These are phyloP conservation scores for Cichorium intybus DNA, from an alignment of 140 eudicot genomes.

Conservation along the genomic window DNA sequence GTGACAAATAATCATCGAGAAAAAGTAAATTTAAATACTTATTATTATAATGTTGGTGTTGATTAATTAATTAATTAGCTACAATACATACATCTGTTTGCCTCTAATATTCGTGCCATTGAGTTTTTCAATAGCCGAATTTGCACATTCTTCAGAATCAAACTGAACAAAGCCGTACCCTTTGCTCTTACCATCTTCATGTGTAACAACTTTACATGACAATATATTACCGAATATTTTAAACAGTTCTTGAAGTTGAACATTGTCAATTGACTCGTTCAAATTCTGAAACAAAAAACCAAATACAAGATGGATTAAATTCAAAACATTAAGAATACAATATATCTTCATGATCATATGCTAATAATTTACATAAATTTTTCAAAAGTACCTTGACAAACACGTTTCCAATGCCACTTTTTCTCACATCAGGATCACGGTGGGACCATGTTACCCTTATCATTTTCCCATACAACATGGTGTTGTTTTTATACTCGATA, in stretches of 20 bases:
- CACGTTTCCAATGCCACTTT: conserved; percentile 81
- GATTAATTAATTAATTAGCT: background rate
- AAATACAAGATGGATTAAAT: conserved; percentile 4
- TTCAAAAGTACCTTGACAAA: conserved; percentile 62
- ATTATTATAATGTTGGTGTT: background rate
- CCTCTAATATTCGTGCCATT: conserved; percentile 66
- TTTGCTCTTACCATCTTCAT: conserved; percentile 75
- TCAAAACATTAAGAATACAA: background rate
- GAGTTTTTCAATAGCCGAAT: conserved; percentile 72
- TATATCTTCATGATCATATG: background rate
- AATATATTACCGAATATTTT: conserved; percentile 60
- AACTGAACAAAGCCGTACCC: conserved; percentile 94
- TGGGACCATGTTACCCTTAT: conserved; percentile 79
- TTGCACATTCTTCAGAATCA: conserved; percentile 70
- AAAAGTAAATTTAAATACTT: background rate
- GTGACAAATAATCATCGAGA: background rate
- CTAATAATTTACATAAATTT: background rate
- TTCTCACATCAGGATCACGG: conserved; percentile 74
- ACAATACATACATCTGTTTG: conserved; percentile 80
- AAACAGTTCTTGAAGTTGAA: conserved; percentile 73
- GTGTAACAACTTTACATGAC: conserved; percentile 75
- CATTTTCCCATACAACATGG: conserved; percentile 54
- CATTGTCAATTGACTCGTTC: conserved; percentile 55
- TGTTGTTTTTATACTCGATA: conserved; percentile 67
- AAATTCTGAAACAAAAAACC: conserved; percentile 58